Conservation (phyloP, 78 protist genomes). For the Dictyostelium purpureum region DNA sequence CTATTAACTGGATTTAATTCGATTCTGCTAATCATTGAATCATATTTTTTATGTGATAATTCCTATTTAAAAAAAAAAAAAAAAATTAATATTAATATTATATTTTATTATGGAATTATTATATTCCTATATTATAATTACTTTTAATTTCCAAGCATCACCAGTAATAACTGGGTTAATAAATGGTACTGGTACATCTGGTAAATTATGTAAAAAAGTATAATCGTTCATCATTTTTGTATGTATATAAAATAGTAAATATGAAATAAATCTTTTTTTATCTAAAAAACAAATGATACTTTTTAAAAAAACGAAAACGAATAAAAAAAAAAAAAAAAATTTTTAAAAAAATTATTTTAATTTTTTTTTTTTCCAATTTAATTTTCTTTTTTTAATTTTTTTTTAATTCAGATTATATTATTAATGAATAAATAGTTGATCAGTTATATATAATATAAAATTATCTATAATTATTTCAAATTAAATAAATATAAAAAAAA, state of each 20-base stretch:
- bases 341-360: neutral
- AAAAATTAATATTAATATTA: neutral
- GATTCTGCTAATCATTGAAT: slow-evolving; percentile 5
- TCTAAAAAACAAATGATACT: neutral
- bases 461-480: too few species aligned
- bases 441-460: too few species aligned
- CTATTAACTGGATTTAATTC: slow-evolving; percentile 1
- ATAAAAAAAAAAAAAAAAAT: neutral
- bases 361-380: neutral
- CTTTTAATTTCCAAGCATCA: slow-evolving; percentile 44
- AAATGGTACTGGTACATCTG: slow-evolving; percentile 46
- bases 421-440: neutral
- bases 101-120: neutral
- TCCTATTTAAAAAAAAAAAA: neutral
- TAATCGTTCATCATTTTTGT: slow-evolving; percentile 27
- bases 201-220: slow-evolving; percentile 50
- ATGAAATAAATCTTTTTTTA: neutral
- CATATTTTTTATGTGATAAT: neutral
- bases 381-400: neutral
- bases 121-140: neutral
- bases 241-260: neutral
- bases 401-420: neutral
- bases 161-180: neutral
- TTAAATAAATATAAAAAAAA: too few species aligned
- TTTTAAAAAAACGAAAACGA: neutral